Percentiles rank a stretch among this genome's conserved stretches.
These are phyloP conservation scores for Chimonanthus salicifolius DNA, from an alignment of 164 flowering plant species.

Conservation along the genomic window DNA sequence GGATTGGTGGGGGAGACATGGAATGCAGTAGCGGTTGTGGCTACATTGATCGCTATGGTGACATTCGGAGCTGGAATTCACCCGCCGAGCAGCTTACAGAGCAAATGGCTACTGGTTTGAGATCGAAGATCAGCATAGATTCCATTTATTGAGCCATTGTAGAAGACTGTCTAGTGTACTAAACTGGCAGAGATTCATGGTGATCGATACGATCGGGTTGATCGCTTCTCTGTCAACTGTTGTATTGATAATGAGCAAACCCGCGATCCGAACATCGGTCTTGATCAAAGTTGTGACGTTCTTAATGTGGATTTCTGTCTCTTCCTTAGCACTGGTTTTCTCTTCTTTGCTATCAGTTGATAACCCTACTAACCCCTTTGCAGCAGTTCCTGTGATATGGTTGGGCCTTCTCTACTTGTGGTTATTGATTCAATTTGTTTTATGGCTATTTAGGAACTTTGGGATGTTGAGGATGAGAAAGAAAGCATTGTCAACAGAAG, in stretches of 20 bases:
- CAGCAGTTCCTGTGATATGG: not conserved
- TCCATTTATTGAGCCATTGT: too few relatives aligned
- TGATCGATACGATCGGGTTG: conserved; percentile 16
- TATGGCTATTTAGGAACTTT: not conserved
- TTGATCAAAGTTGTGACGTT: conserved; percentile 15
- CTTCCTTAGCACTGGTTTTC: conserved; percentile 12
- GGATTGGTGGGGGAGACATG: not conserved
- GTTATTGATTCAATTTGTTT: not conserved
- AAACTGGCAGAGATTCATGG: not conserved
- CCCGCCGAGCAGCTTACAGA: conserved; percentile 15
- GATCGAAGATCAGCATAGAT: not conserved
- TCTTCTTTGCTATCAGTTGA: too few relatives aligned
- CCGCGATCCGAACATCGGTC: not conserved
- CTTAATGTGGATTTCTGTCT: conserved; percentile 17
- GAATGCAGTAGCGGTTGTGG: conserved; percentile 15
- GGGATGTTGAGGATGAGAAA: not conserved
- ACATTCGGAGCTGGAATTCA: conserved; percentile 17
- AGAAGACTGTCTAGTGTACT: too few relatives aligned
- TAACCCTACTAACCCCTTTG: fast-evolving
- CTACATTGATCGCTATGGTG: conserved; percentile 17
- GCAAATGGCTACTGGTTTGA: not conserved
- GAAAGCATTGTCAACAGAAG: not conserved
- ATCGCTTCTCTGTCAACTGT: conserved; percentile 23
- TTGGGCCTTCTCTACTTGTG: not conserved
- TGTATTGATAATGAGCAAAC: conserved; percentile 21